Base-by-base conservation (phyloP, 1,284 basidiomycete species). In the Tilletia horrida region DNA sequence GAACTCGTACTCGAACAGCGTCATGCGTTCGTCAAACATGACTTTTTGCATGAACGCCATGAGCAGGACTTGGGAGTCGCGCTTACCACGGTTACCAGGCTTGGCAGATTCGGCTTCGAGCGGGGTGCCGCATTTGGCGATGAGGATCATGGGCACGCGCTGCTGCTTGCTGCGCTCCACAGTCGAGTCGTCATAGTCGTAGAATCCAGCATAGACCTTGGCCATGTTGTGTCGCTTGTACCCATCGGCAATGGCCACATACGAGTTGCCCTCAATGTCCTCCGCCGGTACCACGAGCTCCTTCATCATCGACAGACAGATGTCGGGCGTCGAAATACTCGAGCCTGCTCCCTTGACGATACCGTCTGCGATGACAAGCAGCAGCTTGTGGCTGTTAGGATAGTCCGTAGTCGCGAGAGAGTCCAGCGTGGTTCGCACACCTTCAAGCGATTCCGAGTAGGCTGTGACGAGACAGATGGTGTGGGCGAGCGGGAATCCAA, bases 201-300 rank as follows among this genome's bases (percentile, higher is more conserved):
- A 99, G 85, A 93, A 98, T 3, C 96, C 96, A 42, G 95, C 93
- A 78, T 91, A 97, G 55, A 98, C 93, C 85, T 95, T 95, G 69
- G 95, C 95, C 93, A 96, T 96, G 83, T 98, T 99, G 86, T 97
- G 95, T 25, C 92, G 88, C 85, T 97, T 98, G 85, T 97, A 92
- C 40, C 96, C 96, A 82, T 98, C 94, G 27, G 96, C 96, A 77
- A 98, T 97, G 69, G 96, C 93, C 59, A 97, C 93, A 81, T 98
- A 99, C 63, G 93, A 96, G 79, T 96, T 91, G 8, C 93, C 85
- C 81, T 97, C 92, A 62, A 97, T 93, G 69, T 97, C 92, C 42
- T 90, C 85, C 0, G 89, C 87, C 0, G 88, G 85, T n/a, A 92
- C 86, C 69, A 97, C 85, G 66, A 97, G 88, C 57, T 98, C 94